These are phyloP conservation scores for Microstroma glucosiphilum DNA, from an alignment of 1,284 basidiomycete genomes.

Conservation along the genomic window DNA sequence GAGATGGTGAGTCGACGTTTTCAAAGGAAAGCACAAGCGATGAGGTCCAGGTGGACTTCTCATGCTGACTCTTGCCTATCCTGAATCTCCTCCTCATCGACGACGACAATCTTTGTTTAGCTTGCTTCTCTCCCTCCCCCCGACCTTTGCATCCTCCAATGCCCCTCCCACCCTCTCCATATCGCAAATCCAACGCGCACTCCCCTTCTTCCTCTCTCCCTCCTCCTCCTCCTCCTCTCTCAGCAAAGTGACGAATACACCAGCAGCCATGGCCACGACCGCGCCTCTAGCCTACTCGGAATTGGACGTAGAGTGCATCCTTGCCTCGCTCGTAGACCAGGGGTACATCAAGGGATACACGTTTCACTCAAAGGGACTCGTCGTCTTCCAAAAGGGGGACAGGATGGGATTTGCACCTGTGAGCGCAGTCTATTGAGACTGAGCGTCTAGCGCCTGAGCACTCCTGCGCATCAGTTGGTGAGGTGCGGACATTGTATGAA, in stretches of 20 bases:
- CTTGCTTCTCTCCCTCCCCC: slow-evolving; percentile 3
- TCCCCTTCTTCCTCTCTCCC: neutral
- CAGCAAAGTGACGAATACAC: no score
- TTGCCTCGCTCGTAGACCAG: slow-evolving; percentile 51
- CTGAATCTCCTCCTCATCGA: neutral
- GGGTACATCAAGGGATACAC: slow-evolving; percentile 53
- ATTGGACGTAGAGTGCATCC: slow-evolving; percentile 51
- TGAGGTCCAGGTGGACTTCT: neutral
- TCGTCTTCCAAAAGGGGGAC: slow-evolving; percentile 5
- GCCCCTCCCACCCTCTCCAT: slow-evolving; percentile 6
- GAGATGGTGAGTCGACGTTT: slow-evolving; percentile 34
- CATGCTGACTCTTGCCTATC: neutral
- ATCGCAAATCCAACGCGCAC: neutral
- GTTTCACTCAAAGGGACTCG: slow-evolving; percentile 26
- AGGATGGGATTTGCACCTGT: neutral
- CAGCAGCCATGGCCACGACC: neutral
- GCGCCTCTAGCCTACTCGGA: neutral
- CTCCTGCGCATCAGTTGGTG: no score
- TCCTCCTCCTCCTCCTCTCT: no score
- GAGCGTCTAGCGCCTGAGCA: no score
- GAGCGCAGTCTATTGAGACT: slow-evolving; percentile 6
- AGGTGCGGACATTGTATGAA: no score
- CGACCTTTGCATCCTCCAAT: neutral
- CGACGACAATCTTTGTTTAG: neutral
- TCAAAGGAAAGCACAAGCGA: neutral